phyloP scores from a whole-genome alignment of 2,329 filamentous ascomycete species.

The Nothopassalora personata region DNA sequence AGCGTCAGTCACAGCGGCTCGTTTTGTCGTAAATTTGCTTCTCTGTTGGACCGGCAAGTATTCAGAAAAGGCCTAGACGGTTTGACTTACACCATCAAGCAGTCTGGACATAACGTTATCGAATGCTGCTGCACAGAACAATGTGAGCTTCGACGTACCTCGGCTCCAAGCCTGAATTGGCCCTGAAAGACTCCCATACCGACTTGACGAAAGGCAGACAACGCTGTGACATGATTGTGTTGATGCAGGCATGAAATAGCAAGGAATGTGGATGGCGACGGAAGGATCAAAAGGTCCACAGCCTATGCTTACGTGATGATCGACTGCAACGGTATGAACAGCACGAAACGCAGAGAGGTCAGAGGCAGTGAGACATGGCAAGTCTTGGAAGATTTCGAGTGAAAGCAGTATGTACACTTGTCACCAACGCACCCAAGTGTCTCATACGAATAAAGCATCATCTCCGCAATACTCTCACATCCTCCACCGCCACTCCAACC shows the following conservation, averaged over 20 bases:
- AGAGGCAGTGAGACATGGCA: background rate
- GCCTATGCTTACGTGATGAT: constrained; percentile 3
- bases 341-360: background rate
- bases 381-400: constrained; percentile 2
- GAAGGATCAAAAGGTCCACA: background rate
- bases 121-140: background rate
- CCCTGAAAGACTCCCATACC: constrained; percentile 61
- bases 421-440: constrained; percentile 5
- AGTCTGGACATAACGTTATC: constrained; percentile 29
- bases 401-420: constrained; percentile 15
- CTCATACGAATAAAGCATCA: constrained; percentile 4
- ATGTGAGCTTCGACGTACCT: constrained; percentile 51
- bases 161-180: constrained; percentile 81
- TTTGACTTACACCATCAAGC: constrained; percentile 32
- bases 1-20: background rate
- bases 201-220: constrained; percentile 30
- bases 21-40: background rate
- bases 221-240: constrained; percentile 18
- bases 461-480: constrained; percentile 1
- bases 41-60: background rate
- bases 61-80: background rate
- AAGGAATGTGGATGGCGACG: background rate
- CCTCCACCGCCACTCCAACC: constrained; percentile 1
- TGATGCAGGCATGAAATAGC: background rate
- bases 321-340: background rate